Conservation (phyloP, 306 rosid genomes). For the Canavalia gladiata region DNA sequence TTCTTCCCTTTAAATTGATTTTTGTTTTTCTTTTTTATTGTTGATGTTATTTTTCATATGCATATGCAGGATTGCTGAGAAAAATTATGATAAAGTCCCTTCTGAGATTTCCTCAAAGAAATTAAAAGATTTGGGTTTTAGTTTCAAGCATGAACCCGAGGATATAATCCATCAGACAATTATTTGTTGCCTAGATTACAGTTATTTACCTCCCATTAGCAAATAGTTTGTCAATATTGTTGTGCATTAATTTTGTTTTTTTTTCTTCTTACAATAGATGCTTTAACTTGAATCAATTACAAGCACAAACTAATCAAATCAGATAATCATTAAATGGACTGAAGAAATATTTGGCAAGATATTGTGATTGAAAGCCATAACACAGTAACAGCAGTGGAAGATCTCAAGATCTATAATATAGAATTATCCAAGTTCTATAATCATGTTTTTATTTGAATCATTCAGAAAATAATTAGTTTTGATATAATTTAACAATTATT, state of each 20-base stretch:
- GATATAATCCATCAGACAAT: slow-evolving; percentile 67
- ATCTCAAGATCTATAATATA: no score
- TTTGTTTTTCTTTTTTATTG: not conserved
- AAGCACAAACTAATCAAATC: no score
- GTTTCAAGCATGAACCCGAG: slow-evolving; percentile 68
- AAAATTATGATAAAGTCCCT: slow-evolving; percentile 51
- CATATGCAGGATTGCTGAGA: slow-evolving; percentile 55
- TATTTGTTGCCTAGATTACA: slow-evolving; percentile 57
- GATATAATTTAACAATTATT: no score
- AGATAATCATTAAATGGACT: no score
- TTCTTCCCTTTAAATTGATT: not conserved
- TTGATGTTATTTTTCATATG: slow-evolving; percentile 10
- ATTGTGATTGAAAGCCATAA: no score
- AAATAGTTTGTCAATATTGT: not conserved
- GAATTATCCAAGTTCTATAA: no score
- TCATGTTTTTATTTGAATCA: no score
- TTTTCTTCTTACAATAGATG: no score
- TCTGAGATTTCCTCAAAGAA: slow-evolving; percentile 75
- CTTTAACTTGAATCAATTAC: no score
- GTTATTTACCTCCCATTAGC: slow-evolving; percentile 60
- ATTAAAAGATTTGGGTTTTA: slow-evolving; percentile 74
- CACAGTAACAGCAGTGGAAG: no score
- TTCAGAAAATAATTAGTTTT: no score
- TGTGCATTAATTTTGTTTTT: not conserved
- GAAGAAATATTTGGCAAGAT: no score